Evolutionary conservation across 2,329 filamentous ascomycete species (phyloP), one percentile per base, ranked within the genome.

Genomic region (Aspergillus pseudoglaucus): DNA sequence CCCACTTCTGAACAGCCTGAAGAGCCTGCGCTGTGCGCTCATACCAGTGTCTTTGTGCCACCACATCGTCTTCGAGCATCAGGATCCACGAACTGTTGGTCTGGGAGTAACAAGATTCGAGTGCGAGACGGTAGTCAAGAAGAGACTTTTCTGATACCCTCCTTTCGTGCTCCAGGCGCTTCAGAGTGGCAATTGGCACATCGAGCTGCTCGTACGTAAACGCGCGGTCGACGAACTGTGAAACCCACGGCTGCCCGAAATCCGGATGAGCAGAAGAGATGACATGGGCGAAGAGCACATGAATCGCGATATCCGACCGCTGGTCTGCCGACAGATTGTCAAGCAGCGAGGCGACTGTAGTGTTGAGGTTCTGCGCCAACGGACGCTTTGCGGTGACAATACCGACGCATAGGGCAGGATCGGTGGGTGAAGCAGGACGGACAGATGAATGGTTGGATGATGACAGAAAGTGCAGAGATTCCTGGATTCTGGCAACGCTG

Each of bases 31-130:
- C 59, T 0, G 69, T 71, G 8, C 68, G 64, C 33, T 65, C 59
- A 50, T 71, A 75, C 74, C 74, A 77, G 7, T 69, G 67, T 32
- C 71, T 67, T 57, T 72, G 66, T 27, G 72, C 73, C 8, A 77
- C 52, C 6, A 70, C 65, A 49, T 76, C 74, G 49, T 76, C 74
- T 53, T 77, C 74, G 7, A 77, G 57, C 46, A 76, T 68, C 15
- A 67, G 61, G 44, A 74, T 67, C 56, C 73, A 75, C 7, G 65
- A 65, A 8, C 71, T 67, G 18, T 64, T 63, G 7, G 63, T 65
- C 42, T 51, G 40, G 9, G 65, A 57, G 32, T 66, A 58, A 56
- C 74, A 76, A 6, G 64, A 63, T 38, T 67, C 61, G 12, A 76
- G 58, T 15, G 75, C 54, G 30, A 71, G 68, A 10, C 58, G 61